These are phyloP conservation scores for Castanea mollissima DNA, from an alignment of 306 rosid genomes.

Conservation along the genomic window DNA sequence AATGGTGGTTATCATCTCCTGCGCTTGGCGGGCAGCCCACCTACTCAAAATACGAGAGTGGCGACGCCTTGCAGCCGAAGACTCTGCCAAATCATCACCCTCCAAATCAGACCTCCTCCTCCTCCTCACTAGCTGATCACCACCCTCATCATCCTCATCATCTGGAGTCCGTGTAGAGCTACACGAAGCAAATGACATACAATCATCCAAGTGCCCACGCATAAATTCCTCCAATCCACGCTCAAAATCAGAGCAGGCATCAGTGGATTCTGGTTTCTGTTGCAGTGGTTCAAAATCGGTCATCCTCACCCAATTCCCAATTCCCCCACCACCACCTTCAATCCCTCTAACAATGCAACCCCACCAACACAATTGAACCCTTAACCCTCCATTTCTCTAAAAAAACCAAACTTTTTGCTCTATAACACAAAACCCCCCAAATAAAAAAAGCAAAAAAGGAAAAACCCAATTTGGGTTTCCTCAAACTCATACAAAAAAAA, in stretches of 20 bases:
- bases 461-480: slow-evolving; percentile 42
- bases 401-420: slow-evolving; percentile 22
- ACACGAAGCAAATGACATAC: slow-evolving; percentile 94
- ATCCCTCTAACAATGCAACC: slow-evolving; percentile 29
- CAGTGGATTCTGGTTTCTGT: slow-evolving; percentile 94
- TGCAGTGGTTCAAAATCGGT: slow-evolving; percentile 80
- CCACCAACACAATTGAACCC: slow-evolving; percentile 23
- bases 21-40: slow-evolving; percentile 99
- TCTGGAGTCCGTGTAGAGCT: slow-evolving; percentile 74
- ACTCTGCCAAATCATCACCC: slow-evolving; percentile 91
- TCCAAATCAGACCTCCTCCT: slow-evolving; percentile 93
- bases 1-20: slow-evolving; percentile 98
- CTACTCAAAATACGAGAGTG: slow-evolving; percentile 88
- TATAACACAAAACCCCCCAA: slow-evolving; percentile 34
- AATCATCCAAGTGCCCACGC: slow-evolving; percentile 97
- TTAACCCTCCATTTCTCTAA: slow-evolving; percentile 34
- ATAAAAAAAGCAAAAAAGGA: slow-evolving; percentile 41
- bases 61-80: slow-evolving; percentile 79
- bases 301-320: slow-evolving; percentile 52
- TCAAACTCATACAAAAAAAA: slow-evolving; percentile 23
- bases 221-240: slow-evolving; percentile 80
- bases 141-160: slow-evolving; percentile 84
- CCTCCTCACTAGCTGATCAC: slow-evolving; percentile 90
- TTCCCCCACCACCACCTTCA: slow-evolving; percentile 26
- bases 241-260: slow-evolving; percentile 73